Base-by-base conservation (phyloP, 352 stramenopile species). In the Globisporangium sylvaticum region DNA sequence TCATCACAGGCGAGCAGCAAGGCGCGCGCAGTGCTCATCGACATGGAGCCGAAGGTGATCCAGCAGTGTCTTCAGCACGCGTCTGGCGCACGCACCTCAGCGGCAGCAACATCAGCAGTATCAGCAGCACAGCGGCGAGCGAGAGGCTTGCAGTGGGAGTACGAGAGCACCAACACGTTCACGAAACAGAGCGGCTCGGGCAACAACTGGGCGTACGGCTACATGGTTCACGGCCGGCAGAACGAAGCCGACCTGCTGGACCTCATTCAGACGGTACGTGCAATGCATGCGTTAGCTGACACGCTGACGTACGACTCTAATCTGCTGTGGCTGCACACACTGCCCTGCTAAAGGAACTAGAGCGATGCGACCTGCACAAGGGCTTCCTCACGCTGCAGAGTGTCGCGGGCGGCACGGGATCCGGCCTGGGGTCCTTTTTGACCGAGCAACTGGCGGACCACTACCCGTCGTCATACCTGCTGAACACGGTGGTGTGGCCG, bases 401-500 rank as follows among this genome's bases (percentile, higher is more conserved):
- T 68, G 79, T 84, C n/a, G 89, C 88, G 44, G 90, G 90, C 37
- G 89, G 89, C 59, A 97, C 90, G 10, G 90, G 90, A n/a, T 94
- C 88, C 8, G 90, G 89, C 20, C 37, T 97, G n/a, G 83, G 90
- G 6, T 94, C 87, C 29, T 91, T 88, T 60, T 61, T 96, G 3
- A 90, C 84, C n/a, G 83, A 97, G 72, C 66, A 70, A 42, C 58
- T 96, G 5, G 74, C 75, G 8, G 88, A 95, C 63, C 68, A 80
- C 27, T 91, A 87, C 63, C 81, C 86, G 22, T 74, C 71, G 15
- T 70, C 72, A 7, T 79, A 76, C 14, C 62, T 87, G 32, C 63
- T 95, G 14, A 95, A 96, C 69, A 73, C 80, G 10, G 80, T 92
- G 31, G 85, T 96, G 63, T 95, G 88, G 84, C 89, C 89, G n/a